These are phyloP conservation scores for Chlamydomonas sp. DNA, from an alignment of 139 green algal genomes.

Conservation along the genomic window DNA sequence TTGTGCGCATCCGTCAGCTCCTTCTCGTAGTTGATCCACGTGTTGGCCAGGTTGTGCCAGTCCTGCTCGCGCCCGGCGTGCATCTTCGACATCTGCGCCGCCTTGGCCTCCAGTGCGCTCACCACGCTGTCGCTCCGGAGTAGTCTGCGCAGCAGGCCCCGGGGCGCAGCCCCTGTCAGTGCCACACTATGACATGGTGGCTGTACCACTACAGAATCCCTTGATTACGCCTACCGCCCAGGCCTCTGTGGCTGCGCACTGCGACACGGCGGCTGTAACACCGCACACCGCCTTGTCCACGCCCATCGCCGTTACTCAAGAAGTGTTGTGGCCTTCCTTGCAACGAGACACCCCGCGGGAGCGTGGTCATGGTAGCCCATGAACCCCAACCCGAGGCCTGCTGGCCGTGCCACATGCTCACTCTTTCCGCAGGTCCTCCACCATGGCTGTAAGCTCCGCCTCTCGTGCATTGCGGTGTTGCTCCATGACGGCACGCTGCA, in stretches of 20 bases:
- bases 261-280: background rate
- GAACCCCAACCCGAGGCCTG: too few species aligned
- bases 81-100: background rate
- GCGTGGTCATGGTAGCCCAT: too few species aligned
- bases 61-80: conserved; percentile 12
- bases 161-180: too few species aligned
- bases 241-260: too few species aligned
- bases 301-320: background rate
- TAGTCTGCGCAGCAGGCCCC: background rate
- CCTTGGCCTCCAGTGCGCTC: conserved; percentile 15
- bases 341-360: too few species aligned
- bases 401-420: background rate
- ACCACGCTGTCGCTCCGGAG: conserved; percentile 21
- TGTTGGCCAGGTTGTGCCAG: conserved; percentile 30
- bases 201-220: background rate
- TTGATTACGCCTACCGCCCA: too few species aligned
- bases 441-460: conserved; percentile 15
- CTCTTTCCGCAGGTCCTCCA: conserved; percentile 36
- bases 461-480: conserved; percentile 3
- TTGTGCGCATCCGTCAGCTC: conserved; percentile 20
- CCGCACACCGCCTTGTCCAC: background rate
- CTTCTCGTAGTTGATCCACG: conserved; percentile 37
- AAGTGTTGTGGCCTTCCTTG: too few species aligned
- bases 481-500: background rate
- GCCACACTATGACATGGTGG: background rate